Conservation (phyloP, 2,329 filamentous ascomycete genomes). For the Fusarium subtropicale region DNA sequence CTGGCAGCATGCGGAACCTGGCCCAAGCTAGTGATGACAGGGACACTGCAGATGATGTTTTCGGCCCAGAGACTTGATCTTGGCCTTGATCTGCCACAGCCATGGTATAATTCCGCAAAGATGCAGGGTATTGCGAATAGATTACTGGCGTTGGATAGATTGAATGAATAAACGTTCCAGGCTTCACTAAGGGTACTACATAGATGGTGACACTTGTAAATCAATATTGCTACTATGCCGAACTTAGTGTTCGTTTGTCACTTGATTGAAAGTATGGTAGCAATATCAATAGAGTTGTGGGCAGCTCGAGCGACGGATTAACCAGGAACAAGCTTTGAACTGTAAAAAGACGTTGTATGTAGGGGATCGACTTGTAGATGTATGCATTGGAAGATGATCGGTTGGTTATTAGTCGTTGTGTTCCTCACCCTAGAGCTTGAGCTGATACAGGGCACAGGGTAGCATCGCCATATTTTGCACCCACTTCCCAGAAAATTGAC, state of each 20-base stretch:
- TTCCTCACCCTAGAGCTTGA: not conserved
- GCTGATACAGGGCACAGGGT: not conserved
- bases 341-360: not conserved
- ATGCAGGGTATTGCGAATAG: slow-evolving; percentile 1
- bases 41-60: slow-evolving; percentile 30
- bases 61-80: slow-evolving; percentile 34
- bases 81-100: slow-evolving; percentile 1
- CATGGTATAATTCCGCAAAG: not conserved
- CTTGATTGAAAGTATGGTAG: not conserved
- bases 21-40: slow-evolving; percentile 43
- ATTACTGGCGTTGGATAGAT: not conserved
- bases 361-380: not conserved
- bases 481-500: slow-evolving; percentile 6
- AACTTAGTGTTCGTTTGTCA: not conserved
- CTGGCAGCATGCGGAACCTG: slow-evolving; percentile 55
- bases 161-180: not conserved
- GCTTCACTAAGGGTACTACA: not conserved
- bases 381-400: not conserved
- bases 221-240: not conserved
- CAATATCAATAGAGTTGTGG: not conserved
- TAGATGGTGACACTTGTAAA: not conserved
- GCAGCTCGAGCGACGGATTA: not conserved
- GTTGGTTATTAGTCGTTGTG: not conserved
- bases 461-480: not conserved
- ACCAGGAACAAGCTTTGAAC: not conserved